These are phyloP conservation scores for Ophiostoma ips DNA, from an alignment of 2,329 filamentous ascomycete genomes.

Conservation along the genomic window DNA sequence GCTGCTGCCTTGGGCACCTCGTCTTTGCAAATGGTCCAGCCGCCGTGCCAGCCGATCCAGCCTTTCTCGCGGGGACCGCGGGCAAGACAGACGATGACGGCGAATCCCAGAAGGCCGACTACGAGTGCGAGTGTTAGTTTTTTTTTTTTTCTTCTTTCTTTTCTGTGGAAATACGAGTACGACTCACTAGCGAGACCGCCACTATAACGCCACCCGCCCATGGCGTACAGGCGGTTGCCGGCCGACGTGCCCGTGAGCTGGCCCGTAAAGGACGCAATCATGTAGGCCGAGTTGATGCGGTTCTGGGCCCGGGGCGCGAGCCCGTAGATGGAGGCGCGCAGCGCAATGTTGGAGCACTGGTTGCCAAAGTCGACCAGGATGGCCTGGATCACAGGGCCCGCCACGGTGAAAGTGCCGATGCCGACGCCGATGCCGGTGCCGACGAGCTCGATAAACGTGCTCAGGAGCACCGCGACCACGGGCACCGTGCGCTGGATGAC, in stretches of 20 bases:
- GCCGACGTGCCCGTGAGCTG: slow-evolving; percentile 58
- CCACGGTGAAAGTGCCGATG: slow-evolving; percentile 49
- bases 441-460: slow-evolving; percentile 40
- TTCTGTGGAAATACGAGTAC: too few species aligned
- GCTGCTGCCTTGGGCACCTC: not conserved
- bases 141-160: too few species aligned
- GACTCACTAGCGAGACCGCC: slow-evolving; percentile 22
- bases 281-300: slow-evolving; percentile 69
- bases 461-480: slow-evolving; percentile 51
- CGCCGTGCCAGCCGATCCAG: slow-evolving; percentile 30
- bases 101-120: slow-evolving; percentile 25
- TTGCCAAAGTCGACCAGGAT: slow-evolving; percentile 56
- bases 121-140: too few species aligned
- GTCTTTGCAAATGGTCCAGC: slow-evolving; percentile 23
- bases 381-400: slow-evolving; percentile 60
- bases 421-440: slow-evolving; percentile 58
- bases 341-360: slow-evolving; percentile 62
- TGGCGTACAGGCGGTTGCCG: slow-evolving; percentile 37
- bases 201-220: slow-evolving; percentile 37
- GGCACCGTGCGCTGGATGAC: slow-evolving; percentile 60
- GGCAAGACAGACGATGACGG: slow-evolving; percentile 22
- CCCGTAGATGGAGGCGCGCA: slow-evolving; percentile 53
- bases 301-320: slow-evolving; percentile 61
- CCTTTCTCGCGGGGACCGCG: slow-evolving; percentile 27
- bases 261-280: slow-evolving; percentile 61